Evolutionary conservation across 116 monocot genomes (phyloP).

Genomic region (Phalaenopsis hybrid): DNA sequence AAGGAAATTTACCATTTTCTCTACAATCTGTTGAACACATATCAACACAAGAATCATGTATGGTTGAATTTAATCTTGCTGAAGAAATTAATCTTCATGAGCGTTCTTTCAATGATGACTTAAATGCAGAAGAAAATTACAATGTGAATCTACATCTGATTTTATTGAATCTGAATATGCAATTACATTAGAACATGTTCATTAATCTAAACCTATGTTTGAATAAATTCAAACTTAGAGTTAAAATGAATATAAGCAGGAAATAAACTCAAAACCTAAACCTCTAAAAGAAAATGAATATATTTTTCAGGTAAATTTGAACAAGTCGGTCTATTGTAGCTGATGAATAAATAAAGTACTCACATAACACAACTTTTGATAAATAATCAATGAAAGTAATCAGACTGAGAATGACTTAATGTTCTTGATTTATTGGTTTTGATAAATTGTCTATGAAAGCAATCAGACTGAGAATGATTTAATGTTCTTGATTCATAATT

Average conservation of each 20-base stretch:
- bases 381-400: background rate
- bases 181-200: background rate
- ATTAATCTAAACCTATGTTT: background rate
- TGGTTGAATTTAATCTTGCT: background rate
- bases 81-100: background rate
- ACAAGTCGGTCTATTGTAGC: background rate
- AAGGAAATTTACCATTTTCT: too few relatives aligned
- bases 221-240: background rate
- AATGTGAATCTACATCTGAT: background rate
- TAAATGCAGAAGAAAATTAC: background rate
- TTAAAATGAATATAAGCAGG: background rate
- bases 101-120: background rate
- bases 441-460: too few relatives aligned
- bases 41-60: constrained; percentile 1
- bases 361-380: background rate
- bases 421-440: background rate
- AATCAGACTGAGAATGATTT: too few relatives aligned
- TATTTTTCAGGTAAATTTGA: background rate
- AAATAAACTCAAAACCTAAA: background rate
- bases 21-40: too few relatives aligned
- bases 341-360: background rate
- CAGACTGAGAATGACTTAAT: background rate
- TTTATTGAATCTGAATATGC: too few relatives aligned
- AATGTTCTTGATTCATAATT: too few relatives aligned
- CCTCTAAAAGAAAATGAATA: background rate